Conservation (phyloP, 192 early-diverging fungal genomes). For the Diversispora eburnea region DNA sequence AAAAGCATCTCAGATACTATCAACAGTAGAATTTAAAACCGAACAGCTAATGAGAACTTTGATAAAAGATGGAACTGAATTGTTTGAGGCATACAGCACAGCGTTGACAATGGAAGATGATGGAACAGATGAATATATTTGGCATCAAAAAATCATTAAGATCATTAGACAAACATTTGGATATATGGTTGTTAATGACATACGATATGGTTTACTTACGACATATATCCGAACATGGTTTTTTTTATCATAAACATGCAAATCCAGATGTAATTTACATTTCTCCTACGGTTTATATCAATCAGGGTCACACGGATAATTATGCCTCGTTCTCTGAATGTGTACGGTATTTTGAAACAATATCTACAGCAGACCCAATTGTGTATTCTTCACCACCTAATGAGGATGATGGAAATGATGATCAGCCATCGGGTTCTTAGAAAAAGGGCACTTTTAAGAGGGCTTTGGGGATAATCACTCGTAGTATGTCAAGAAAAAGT, state of each 20-base stretch:
- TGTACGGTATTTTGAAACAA: neutral
- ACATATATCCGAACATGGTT: too few species aligned
- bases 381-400: slow-evolving; percentile 1
- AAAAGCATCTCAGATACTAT: neutral
- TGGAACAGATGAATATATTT: too few species aligned
- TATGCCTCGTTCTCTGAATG: slow-evolving; percentile 4
- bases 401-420: neutral
- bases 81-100: slow-evolving; percentile 8
- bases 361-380: slow-evolving; percentile 14
- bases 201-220: slow-evolving; percentile 17
- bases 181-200: slow-evolving; percentile 24
- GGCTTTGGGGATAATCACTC: neutral
- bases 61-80: slow-evolving; percentile 3
- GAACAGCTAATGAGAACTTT: slow-evolving; percentile 10
- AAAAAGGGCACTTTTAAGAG: neutral
- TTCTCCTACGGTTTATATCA: slow-evolving; percentile 26
- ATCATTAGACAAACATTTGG: slow-evolving; percentile 24
- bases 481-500: neutral
- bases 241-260: neutral
- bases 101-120: too few species aligned
- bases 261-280: slow-evolving; percentile 12
- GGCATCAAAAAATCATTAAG: slow-evolving; percentile 13
- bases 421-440: neutral
- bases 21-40: slow-evolving; percentile 18
- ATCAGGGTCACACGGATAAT: slow-evolving; percentile 6